Evolutionary conservation across 495 filamentous ascomycete species (phyloP).

Genomic region (Hypoxylon perforatum): DNA sequence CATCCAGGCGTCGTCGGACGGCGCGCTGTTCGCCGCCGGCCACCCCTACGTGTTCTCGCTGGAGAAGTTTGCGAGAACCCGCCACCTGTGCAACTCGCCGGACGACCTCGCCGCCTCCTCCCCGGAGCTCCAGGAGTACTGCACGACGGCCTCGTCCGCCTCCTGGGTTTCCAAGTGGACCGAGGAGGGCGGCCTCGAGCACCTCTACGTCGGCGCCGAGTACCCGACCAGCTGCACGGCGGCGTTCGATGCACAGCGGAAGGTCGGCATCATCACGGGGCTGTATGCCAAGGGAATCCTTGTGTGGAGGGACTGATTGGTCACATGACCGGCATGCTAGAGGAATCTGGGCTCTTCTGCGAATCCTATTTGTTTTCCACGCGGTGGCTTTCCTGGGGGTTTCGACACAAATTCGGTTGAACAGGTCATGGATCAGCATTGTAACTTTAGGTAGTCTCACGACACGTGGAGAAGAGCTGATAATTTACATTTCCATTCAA

Average conservation of each 20-base stretch:
- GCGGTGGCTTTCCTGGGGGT: too few relatives aligned
- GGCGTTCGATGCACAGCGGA: slow-evolving; percentile 50
- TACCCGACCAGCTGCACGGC: slow-evolving; percentile 51
- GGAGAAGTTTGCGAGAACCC: slow-evolving; percentile 35
- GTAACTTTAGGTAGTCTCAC: too few relatives aligned
- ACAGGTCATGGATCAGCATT: too few relatives aligned
- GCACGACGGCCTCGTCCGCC: slow-evolving; percentile 40
- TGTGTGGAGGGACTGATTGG: slow-evolving; percentile 51
- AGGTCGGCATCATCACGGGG: slow-evolving; percentile 54
- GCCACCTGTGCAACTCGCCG: slow-evolving; percentile 39
- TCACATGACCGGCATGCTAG: too few relatives aligned
- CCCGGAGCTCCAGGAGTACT: slow-evolving; percentile 38
- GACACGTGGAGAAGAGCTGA: too few relatives aligned
- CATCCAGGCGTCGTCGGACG: slow-evolving; percentile 51
- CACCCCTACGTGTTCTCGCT: slow-evolving; percentile 52
- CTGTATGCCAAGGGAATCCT: slow-evolving; percentile 58
- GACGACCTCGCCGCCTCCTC: slow-evolving; percentile 29
- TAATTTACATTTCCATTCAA: too few relatives aligned
- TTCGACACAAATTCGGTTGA: too few relatives aligned
- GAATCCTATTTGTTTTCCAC: too few relatives aligned
- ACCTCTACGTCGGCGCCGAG: slow-evolving; percentile 49
- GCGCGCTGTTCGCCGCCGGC: slow-evolving; percentile 54
- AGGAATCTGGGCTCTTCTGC: too few relatives aligned
- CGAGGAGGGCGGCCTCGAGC: slow-evolving; percentile 43
- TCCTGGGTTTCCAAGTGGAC: slow-evolving; percentile 58